Conservation (phyloP, 1,284 basidiomycete species). For the Anthracocystis walkeri region DNA sequence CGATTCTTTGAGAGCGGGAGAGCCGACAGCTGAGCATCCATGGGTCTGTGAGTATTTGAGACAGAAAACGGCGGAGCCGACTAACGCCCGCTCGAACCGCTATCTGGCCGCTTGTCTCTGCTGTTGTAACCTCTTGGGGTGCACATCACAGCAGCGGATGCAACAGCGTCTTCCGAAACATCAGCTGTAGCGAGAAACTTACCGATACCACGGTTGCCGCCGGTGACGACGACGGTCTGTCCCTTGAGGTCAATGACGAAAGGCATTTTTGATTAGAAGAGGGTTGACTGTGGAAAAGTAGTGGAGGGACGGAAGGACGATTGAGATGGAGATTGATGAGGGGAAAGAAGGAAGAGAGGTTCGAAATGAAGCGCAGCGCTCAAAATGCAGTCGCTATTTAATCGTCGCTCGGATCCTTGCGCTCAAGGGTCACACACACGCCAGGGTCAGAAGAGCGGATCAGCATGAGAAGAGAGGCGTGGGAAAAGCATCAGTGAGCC, state of each 20-base stretch:
- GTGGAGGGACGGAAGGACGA: background rate
- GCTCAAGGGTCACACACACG: constrained; percentile 3
- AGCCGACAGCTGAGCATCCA: background rate
- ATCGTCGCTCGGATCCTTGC: background rate
- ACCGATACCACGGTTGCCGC: constrained; percentile 69
- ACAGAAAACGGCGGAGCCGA: background rate
- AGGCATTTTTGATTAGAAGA: constrained; percentile 34
- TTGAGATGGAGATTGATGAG: constrained; percentile 4
- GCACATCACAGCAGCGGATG: background rate
- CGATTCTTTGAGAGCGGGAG: background rate
- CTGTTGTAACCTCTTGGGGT: background rate
- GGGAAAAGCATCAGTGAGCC: constrained; percentile 11
- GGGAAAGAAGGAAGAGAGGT: background rate
- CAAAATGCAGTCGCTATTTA: background rate
- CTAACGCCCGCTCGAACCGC: background rate
- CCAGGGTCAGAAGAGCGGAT: background rate
- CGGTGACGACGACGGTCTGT: constrained; percentile 73
- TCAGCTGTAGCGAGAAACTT: constrained; percentile 17
- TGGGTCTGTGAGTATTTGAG: background rate
- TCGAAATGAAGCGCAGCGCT: background rate
- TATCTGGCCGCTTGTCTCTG: background rate
- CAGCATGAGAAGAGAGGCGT: background rate
- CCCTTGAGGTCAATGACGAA: constrained; percentile 55
- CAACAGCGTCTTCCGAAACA: background rate
- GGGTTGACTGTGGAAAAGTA: background rate